Evolutionary conservation across 371 early-diverging fungal genomes (phyloP).

Genomic region (Saksenaea oblongispora): DNA sequence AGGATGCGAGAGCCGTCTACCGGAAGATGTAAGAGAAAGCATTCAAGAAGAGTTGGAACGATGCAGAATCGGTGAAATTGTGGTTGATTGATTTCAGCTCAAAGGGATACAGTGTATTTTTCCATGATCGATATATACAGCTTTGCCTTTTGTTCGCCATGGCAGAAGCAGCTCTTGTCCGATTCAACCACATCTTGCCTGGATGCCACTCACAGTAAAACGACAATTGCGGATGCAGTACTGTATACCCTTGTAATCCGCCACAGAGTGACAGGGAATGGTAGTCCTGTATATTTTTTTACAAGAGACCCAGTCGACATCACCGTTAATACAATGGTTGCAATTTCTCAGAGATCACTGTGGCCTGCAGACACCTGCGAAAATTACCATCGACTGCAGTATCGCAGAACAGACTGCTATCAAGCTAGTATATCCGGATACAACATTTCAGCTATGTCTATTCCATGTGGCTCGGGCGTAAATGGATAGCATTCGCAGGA

Average conservation of each 20-base stretch:
- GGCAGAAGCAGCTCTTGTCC: no score
- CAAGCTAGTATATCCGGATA: not conserved
- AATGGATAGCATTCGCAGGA: no score
- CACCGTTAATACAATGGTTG: no score
- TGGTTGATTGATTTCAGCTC: not conserved
- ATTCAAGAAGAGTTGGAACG: not conserved
- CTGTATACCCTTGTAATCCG: constrained; percentile 4
- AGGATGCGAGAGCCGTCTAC: no score
- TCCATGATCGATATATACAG: not conserved
- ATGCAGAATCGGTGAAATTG: not conserved
- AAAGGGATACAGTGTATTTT: not conserved
- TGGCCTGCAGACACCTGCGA: no score
- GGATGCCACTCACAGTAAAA: not conserved
- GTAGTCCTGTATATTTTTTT: constrained; percentile 7
- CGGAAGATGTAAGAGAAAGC: not conserved
- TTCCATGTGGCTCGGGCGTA: no score
- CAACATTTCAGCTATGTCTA: not conserved
- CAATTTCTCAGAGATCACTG: no score
- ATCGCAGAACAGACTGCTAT: not conserved
- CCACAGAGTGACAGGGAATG: not conserved
- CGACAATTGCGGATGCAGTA: not conserved
- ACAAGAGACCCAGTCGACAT: constrained; percentile 4
- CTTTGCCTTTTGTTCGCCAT: no score
- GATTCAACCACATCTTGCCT: no score
- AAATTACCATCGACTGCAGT: not conserved